These are phyloP conservation scores for Paraurostyla sp. DNA, from an alignment of 73 alveolate genomes.

Conservation along the genomic window DNA sequence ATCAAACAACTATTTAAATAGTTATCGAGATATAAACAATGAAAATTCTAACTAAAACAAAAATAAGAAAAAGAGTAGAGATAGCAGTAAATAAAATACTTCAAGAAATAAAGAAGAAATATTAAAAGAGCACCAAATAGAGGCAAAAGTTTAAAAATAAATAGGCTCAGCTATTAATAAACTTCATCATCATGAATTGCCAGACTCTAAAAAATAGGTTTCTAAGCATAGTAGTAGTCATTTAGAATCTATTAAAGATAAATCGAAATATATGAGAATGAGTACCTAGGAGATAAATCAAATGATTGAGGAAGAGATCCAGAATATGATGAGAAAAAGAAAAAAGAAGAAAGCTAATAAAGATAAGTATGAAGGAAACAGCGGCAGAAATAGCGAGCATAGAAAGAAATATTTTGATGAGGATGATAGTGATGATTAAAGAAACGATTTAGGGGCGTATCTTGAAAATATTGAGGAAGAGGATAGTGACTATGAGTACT, in stretches of 20 bases:
- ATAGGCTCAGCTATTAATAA: not conserved
- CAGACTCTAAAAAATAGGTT: not conserved
- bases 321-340: not conserved
- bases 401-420: not conserved
- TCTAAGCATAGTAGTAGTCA: not conserved
- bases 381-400: not conserved
- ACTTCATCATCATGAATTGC: not conserved
- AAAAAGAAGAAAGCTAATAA: not conserved
- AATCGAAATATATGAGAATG: not conserved
- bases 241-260: not conserved
- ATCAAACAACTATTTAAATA: not conserved
- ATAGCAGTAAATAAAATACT: not conserved
- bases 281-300: not conserved
- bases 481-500: not conserved
- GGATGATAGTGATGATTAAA: not conserved
- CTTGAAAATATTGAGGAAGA: conserved; percentile 25
- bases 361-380: too few species aligned
- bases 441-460: not conserved
- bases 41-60: not conserved
- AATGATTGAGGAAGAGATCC: not conserved
- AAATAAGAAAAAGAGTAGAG: not conserved
- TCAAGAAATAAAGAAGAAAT: not conserved
- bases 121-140: not conserved
- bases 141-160: not conserved
- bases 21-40: not conserved